Conservation (phyloP, 768 basidiomycete genomes). For the Neoboletus brunneissimus region DNA sequence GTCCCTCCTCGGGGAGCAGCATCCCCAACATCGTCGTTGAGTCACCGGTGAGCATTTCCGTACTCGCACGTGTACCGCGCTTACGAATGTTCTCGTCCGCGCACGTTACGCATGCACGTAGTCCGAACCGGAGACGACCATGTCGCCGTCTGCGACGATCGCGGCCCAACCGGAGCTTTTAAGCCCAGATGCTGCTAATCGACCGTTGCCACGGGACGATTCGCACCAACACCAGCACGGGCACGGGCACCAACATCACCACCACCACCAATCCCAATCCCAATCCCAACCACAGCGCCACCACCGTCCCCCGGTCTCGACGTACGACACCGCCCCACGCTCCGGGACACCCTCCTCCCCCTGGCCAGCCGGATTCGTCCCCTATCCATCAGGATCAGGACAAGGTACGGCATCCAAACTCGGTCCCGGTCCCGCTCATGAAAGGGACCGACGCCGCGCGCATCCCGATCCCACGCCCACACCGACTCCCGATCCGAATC, state of each 20-base stretch:
- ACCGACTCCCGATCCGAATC: not conserved
- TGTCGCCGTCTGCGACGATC: constrained; percentile 30
- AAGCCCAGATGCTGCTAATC: constrained; percentile 41
- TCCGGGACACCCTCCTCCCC: constrained; percentile 10
- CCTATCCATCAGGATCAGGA: constrained; percentile 1
- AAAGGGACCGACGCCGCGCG: constrained; percentile 3
- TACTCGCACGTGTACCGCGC: not conserved
- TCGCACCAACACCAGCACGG: not conserved
- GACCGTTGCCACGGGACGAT: constrained; percentile 24
- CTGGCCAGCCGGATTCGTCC: constrained; percentile 23
- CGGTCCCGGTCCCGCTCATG: not conserved
- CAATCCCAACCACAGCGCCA: constrained; percentile 1
- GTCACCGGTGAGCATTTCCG: constrained; percentile 40
- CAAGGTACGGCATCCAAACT: not conserved
- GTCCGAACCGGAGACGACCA: constrained; percentile 40
- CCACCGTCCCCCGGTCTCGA: not conserved
- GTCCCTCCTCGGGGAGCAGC: constrained; percentile 32
- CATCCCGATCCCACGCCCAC: not conserved
- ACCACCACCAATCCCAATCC: not conserved
- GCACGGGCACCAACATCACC: not conserved
- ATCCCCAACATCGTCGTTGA: constrained; percentile 45
- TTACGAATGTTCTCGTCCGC: not conserved
- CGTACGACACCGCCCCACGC: constrained; percentile 2
- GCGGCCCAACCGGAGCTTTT: constrained; percentile 40
- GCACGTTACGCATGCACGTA: constrained; percentile 11